A percentile compares a stretch with the other conserved stretches of the same genome.
Evolutionary conservation across 2,329 filamentous ascomycete species (phyloP).

Genomic region (Clonostachys byssicola): DNA sequence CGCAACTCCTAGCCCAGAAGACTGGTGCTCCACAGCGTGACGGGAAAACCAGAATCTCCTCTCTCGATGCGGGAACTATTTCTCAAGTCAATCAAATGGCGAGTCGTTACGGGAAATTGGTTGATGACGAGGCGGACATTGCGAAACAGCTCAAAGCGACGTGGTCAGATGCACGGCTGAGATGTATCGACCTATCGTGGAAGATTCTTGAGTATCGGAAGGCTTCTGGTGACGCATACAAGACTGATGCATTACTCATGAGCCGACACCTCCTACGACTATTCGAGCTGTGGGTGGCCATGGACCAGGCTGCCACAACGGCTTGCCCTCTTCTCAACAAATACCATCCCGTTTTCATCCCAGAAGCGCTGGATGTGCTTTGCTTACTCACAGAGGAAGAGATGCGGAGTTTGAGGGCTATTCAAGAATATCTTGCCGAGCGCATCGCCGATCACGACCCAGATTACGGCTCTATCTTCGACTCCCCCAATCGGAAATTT

Average conservation of each 20-base stretch:
- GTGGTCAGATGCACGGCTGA: too few relatives aligned
- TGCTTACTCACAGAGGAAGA: conserved; percentile 18
- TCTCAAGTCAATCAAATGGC: too few relatives aligned
- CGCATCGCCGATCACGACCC: conserved; percentile 8
- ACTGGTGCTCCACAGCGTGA: too few relatives aligned
- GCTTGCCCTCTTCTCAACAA: conserved; percentile 41
- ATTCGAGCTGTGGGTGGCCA: conserved; percentile 52
- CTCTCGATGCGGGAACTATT: too few relatives aligned
- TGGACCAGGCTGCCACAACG: conserved; percentile 43
- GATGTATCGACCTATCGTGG: too few relatives aligned
- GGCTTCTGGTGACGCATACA: background rate
- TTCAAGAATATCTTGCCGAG: conserved; percentile 1
- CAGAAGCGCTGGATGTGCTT: conserved; percentile 48
- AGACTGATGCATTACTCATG: conserved; percentile 13
- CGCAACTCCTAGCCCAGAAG: too few relatives aligned
- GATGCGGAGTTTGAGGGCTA: background rate
- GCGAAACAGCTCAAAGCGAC: too few relatives aligned
- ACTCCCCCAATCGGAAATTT: conserved; percentile 16
- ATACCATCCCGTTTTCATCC: conserved; percentile 45
- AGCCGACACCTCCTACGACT: conserved; percentile 37
- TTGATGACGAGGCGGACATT: too few relatives aligned
- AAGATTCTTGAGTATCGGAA: too few relatives aligned
- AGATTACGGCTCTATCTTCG: conserved; percentile 39
- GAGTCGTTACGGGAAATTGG: too few relatives aligned
- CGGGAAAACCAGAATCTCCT: too few relatives aligned